phyloP scores from a whole-genome alignment of 2,329 filamentous ascomycete genomes.

The Westerdykella ornata region DNA sequence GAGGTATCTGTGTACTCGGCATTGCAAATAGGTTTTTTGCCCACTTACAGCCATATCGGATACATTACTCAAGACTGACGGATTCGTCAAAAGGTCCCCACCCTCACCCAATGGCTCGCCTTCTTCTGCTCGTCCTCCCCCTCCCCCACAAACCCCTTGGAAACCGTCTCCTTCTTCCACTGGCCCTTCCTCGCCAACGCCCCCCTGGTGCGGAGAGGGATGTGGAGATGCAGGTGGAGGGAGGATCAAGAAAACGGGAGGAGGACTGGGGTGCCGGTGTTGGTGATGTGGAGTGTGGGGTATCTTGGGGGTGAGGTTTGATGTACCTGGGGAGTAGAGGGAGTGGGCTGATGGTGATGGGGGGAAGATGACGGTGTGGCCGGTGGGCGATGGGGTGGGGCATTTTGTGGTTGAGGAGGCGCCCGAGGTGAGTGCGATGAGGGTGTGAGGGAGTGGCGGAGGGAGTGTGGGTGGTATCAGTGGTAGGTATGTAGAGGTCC shows the following conservation, averaged over 20 bases:
- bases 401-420: conserved; percentile 53
- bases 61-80: not conserved
- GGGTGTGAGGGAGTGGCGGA: conserved; percentile 36
- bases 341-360: conserved; percentile 41
- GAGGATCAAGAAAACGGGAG: conserved; percentile 41
- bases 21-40: conserved; percentile 16
- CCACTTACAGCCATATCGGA: not conserved
- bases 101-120: conserved; percentile 48
- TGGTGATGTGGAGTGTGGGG: conserved; percentile 47
- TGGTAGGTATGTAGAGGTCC: no score
- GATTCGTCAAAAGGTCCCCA: conserved; percentile 45
- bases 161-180: conserved; percentile 49
- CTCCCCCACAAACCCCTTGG: conserved; percentile 35
- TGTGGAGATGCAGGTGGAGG: conserved; percentile 44
- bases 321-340: conserved; percentile 48
- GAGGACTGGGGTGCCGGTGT: conserved; percentile 43
- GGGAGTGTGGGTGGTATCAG: conserved; percentile 6
- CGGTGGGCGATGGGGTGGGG: conserved; percentile 44
- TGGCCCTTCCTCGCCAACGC: conserved; percentile 55
- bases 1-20: conserved; percentile 25
- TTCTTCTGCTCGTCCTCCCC: conserved; percentile 36
- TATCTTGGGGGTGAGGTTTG: conserved; percentile 47
- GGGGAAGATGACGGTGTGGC: conserved; percentile 43
- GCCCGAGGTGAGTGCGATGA: conserved; percentile 42
- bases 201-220: conserved; percentile 45